Evolutionary conservation across 805 yeast species (phyloP), one percentile per base, ranked within the genome.

Genomic region (Spathaspora gorwiae): DNA sequence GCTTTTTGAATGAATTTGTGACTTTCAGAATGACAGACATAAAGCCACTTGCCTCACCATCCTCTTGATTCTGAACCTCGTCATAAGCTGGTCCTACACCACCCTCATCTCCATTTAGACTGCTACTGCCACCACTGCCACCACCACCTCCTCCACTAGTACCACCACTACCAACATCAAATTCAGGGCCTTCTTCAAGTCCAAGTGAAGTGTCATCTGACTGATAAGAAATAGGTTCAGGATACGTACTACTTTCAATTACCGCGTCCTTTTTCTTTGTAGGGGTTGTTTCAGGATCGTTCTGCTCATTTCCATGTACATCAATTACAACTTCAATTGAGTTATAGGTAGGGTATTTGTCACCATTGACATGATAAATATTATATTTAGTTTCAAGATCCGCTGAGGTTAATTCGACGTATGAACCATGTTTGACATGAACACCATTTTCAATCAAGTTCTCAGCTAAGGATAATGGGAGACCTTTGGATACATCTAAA

Each of bases 381-480:
- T 68, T 65, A 52, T 55, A 74, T 6, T 65, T 65, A 1, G 79
- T 66, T 8, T 50, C 49, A 45, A 81, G 54, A 35, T 80, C 82
- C 0, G 62, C 55, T 7, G 66, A 70, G 2, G 64, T 47, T 7
- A 84, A 56, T 3, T 66, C 54, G 7, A 82, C 75, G 55, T 61
- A 82, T 46, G 63, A 62, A 0, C 92, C 92, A 39, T 57, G 62
- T 8, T 61, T 55, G 0, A 65, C 69, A 7, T 65, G 58, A 5
- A 78, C 82, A 0, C 88, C 87, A 8, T 55, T 57, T 27, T 66
- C 64, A 35, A 83, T 72, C 41, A 82, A 57, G 0, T 64, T 66
- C 5, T 62, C 59, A 0, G 78, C 80, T 27, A 66, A 43, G 4
- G 66, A 69, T 37, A 53, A 47, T 12, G 84, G 84, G n/a, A 78